Percentiles rank a stretch among this genome's conserved stretches.
phyloP scores from a whole-genome alignment of 2,329 filamentous ascomycete species.

The Leptographium lundbergii region DNA sequence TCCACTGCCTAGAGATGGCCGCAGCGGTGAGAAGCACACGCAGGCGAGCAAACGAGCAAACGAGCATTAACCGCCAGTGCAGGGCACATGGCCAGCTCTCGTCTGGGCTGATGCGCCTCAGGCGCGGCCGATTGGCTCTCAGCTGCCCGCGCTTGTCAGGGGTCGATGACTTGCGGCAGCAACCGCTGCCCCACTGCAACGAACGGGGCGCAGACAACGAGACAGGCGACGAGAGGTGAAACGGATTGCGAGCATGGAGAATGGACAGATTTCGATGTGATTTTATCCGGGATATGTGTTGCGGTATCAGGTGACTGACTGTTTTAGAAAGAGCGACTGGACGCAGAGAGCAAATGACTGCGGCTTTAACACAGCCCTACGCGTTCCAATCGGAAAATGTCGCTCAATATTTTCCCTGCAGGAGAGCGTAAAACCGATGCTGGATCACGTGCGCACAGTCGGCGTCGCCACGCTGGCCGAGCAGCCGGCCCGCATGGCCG shows the following conservation, averaged over 20 bases:
- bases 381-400: background rate
- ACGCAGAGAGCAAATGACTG: too few relatives aligned
- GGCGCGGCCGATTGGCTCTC: constrained; percentile 4
- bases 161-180: background rate
- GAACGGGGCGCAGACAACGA: background rate
- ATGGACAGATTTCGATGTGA: background rate
- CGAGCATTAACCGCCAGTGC: background rate
- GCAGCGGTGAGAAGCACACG: background rate
- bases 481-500: constrained; percentile 63
- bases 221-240: background rate
- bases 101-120: background rate
- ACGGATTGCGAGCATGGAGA: background rate
- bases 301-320: too few relatives aligned
- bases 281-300: too few relatives aligned
- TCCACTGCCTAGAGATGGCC: background rate
- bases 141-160: constrained; percentile 6
- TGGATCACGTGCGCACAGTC: constrained; percentile 73
- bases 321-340: too few relatives aligned
- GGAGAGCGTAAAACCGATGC: constrained; percentile 73
- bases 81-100: background rate
- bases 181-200: constrained; percentile 1
- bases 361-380: background rate
- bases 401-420: too few relatives aligned
- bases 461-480: constrained; percentile 60
- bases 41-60: too few relatives aligned